Evolutionary conservation across 2,329 filamentous ascomycete genomes (phyloP), one percentile per base, ranked within the genome.

Genomic region (Talaromyces sp.): DNA sequence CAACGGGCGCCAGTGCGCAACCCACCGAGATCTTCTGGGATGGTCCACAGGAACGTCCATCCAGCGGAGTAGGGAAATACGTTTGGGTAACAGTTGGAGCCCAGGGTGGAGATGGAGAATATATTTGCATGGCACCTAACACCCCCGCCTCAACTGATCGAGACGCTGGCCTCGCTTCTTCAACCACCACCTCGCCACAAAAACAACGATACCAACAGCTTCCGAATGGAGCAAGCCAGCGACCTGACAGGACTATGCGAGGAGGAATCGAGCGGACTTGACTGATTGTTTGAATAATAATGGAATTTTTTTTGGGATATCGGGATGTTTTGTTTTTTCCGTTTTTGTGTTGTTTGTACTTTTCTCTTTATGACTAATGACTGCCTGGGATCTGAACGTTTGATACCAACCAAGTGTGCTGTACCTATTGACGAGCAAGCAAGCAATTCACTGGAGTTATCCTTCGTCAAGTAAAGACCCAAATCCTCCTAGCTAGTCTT

Each of bases 31-130:
- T 77, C 60, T 78, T 74, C 69, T 82, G 75, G 77, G 75, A 75
- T 70, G 81, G 78, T 47, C 73, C 71, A 43, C 79, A 77, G 70
- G 79, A 75, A 70, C 79, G 71, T 43, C 75, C 69, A 56, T 77
- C 72, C 59, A 82, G 73, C 19, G 82, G 85, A 33, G 75, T 73
- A 75, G 81, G 73, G 3, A 83, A 83, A 70, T 80, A 83, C 52
- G 81, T 81, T 63, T 85, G 84, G 81, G 81, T 82, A 27, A 82
- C 80, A 0, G 80, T 83, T 16, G 81, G 81, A 8, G 78, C 80
- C 22, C 78, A 77, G 24, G 80, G 80, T 62, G 81, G 81, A 27
- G 81, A 83, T 72, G 77, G 74, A 2, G 74, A 78, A 31, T 80
- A 80, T 67, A 73, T 75, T n/a, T 78, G 65, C 50, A 62, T 65